Base-by-base conservation (phyloP, 768 basidiomycete species). In the Mycena alexandri region DNA sequence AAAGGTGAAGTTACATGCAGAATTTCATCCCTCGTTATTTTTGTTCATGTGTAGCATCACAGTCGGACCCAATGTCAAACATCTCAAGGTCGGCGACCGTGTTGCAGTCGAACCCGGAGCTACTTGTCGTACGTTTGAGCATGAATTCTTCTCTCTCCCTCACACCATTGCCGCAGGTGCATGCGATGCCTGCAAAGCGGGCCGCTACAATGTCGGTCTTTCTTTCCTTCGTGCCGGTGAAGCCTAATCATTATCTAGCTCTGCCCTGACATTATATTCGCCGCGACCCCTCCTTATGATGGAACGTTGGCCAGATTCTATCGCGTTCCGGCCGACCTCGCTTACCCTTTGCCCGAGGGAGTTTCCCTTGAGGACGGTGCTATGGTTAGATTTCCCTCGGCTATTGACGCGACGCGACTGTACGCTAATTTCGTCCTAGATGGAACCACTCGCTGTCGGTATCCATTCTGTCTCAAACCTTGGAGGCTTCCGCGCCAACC, bases 41-140 rank as follows among this genome's bases (percentile, higher is more conserved):
- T 14, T 56, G 38, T 44, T 64, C 41, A 50, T 52, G 29, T 9
- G 38, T 5, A 48, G 47, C 47, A 47, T 16, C 60, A 4, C 73
- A 93, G 94, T 94, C 63, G 95, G 96, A 13, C 77, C 86, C 29
- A 86, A 86, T 43, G 93, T 96, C 60, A 93, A 87, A 74, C 81
- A 90, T 75, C 80, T 96, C 68, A 91, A 92, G 76, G 81, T 86
- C 16, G 96, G 96, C 9, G 94, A 96, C 73, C 88, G 92, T 55
- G 96, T 98, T 54, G 94, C 96, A 25, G 85, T 98, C 76, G 97
- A 99, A 75, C 95, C 96, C 25, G 95, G 96, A 21, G 89, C 90
- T 63, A 91, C 90, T 8, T 98, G 96, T 79, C 84, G 92, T 81
- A 69, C 71, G 84, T 29, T 36, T 50, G 54, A 34, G 36, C 36